Percentiles rank a stretch among this genome's conserved stretches.
Conservation (phyloP, 139 green algal genomes). For the Pseudopediastrum boryanum region DNA sequence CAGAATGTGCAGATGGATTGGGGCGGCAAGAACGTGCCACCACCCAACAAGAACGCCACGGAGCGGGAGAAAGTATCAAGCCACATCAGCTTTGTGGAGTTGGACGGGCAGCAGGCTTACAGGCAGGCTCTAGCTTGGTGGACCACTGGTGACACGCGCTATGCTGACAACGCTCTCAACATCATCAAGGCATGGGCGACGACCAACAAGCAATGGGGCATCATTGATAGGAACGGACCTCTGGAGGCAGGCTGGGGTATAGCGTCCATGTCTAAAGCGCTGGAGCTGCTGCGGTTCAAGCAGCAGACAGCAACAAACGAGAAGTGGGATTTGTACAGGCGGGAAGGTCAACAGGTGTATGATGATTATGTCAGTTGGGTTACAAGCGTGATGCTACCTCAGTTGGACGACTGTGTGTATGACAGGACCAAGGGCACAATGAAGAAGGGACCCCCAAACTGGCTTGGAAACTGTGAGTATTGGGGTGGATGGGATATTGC, state of each 20-base stretch:
- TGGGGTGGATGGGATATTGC: background rate
- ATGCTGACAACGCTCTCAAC: background rate
- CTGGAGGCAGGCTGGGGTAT: constrained; percentile 9
- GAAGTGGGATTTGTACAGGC: no score
- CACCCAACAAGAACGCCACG: no score
- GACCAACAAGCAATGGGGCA: constrained; percentile 3
- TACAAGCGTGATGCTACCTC: background rate
- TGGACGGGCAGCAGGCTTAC: constrained; percentile 15
- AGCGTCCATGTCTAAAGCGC: background rate
- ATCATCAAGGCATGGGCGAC: constrained; percentile 16
- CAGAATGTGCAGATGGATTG: background rate
- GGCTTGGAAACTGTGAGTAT: constrained; percentile 4
- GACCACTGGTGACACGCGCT: background rate
- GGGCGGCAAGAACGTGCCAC: no score
- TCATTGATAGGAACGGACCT: constrained; percentile 3
- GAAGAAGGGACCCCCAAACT: background rate
- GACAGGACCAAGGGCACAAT: background rate
- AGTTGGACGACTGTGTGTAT: background rate
- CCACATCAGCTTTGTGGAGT: background rate
- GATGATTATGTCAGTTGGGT: background rate
- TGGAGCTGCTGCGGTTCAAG: constrained; percentile 1
- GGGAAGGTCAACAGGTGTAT: no score
- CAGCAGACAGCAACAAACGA: background rate
- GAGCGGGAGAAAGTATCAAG: background rate
- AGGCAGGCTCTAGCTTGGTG: constrained; percentile 10